Evolutionary conservation across 495 filamentous ascomycete species (phyloP), one percentile per base, ranked within the genome.

Genomic region (Hyaloscypha finlandica): DNA sequence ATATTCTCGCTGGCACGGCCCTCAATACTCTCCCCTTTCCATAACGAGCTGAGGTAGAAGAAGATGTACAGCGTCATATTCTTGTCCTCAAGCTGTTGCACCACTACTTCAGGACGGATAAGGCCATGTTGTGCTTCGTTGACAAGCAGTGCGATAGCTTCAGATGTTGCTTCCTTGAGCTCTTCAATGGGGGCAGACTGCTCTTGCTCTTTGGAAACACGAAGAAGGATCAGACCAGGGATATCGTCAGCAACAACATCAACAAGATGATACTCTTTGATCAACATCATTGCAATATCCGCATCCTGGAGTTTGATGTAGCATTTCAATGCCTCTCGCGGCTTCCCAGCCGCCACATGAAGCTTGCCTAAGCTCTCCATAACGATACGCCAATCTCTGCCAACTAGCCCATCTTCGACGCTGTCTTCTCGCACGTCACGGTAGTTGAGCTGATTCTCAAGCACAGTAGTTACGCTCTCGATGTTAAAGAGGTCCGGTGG

Each of bases 261-360:
- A 6, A 97, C 86, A 30, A 99, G 81, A 68, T 93, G 91, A 70
- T 90, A 90, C 30, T 95, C 90, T 63, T 85, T 84, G 68, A 98
- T 94, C 63, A 99, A 78, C 25, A 81, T 78, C 87, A 99, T 94
- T 0, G 92, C 90, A 19, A 89, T 88, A 67, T 97, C 93, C 2
- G 91, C 95, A 81, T 98, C 92, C 73, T 97, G 93, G 12, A 97
- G 83, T 45, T 84, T 88, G 72, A 98, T 95, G 75, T 94, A 97
- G 77, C 90, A 95, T 67, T 83, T 87, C 42, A 99, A 78, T 1
- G 95, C 95, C 74, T 97, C 92, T 65, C 88, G 83, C 61, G 90
- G 88, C 54, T 91, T 89, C 1, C 91, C 90, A 67, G 86, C 88
- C 22, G 90, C 90, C 59, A 97, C 82, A 72, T 92, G 90, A 8